A percentile compares a stretch with the other conserved stretches of the same genome.
Evolutionary conservation across 495 filamentous ascomycete genomes (phyloP).

Genomic region (Penicillium ochrochloron): DNA sequence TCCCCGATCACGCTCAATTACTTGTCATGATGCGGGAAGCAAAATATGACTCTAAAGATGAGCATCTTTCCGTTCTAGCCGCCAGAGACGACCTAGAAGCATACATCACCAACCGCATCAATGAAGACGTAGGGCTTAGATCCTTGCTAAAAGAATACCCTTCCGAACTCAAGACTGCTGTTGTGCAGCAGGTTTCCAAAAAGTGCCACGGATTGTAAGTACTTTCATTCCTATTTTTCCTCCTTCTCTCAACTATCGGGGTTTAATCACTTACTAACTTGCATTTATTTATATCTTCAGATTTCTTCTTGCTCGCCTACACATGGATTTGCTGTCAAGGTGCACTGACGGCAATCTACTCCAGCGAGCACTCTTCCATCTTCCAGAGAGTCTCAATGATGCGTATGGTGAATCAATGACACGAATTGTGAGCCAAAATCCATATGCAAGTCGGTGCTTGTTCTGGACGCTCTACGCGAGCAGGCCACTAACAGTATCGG

Average conservation of each 20-base stretch:
- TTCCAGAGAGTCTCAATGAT: conserved; percentile 38
- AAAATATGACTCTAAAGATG: conserved; percentile 12
- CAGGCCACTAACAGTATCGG: conserved; percentile 33
- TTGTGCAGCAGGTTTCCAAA: conserved; percentile 26
- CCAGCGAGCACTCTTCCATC: conserved; percentile 32
- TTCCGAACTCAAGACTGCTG: conserved; percentile 22
- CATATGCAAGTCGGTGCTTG: conserved; percentile 27
- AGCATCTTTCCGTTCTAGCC: conserved; percentile 21
- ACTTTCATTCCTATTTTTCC: background rate
- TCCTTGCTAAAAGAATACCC: conserved; percentile 18
- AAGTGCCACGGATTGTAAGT: conserved; percentile 40
- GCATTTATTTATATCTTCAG: conserved; percentile 17
- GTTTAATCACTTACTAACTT: too few species aligned
- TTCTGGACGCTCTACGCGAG: conserved; percentile 39
- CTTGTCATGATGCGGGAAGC: conserved; percentile 39
- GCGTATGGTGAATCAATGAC: conserved; percentile 44
- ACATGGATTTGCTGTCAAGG: conserved; percentile 35
- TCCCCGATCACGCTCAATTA: conserved; percentile 41
- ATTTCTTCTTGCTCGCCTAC: conserved; percentile 37
- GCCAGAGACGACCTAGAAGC: conserved; percentile 26
- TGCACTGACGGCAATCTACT: conserved; percentile 30
- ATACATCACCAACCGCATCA: conserved; percentile 26
- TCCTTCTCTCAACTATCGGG: too few species aligned
- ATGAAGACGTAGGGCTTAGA: conserved; percentile 17
- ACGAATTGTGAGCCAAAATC: conserved; percentile 32